These are phyloP conservation scores for Leccinum disarticulatum DNA, from an alignment of 768 basidiomycete genomes.

Conservation along the genomic window DNA sequence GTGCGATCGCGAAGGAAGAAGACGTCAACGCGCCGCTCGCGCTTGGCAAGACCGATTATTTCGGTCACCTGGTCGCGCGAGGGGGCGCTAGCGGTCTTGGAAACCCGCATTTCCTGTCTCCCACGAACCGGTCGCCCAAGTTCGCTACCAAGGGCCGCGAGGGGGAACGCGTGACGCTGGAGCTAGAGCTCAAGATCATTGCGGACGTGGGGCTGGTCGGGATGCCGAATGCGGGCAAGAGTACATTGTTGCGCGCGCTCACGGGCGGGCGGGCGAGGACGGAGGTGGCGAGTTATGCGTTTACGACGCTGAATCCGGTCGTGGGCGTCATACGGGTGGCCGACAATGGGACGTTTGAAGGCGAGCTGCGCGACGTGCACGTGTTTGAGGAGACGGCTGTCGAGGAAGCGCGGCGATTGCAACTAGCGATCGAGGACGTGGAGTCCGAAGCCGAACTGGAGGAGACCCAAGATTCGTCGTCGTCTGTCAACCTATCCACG, in stretches of 20 bases:
- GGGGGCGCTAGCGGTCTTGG: constrained; percentile 86
- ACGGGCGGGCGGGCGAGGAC: constrained; percentile 83
- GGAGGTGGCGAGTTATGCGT: constrained; percentile 87
- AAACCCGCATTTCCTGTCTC: constrained; percentile 80
- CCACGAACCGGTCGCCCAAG: constrained; percentile 76
- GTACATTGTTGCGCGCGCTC: constrained; percentile 85
- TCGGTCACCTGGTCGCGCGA: constrained; percentile 66
- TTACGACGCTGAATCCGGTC: constrained; percentile 94
- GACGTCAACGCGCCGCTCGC: constrained; percentile 58
- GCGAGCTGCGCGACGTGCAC: constrained; percentile 45
- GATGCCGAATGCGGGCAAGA: constrained; percentile 93
- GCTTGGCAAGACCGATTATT: constrained; percentile 46
- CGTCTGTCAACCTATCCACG: constrained; percentile 10
- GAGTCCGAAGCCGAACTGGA: constrained; percentile 28
- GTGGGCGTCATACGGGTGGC: constrained; percentile 86
- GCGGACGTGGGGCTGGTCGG: constrained; percentile 97
- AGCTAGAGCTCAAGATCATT: constrained; percentile 88
- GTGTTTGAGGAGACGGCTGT: constrained; percentile 68
- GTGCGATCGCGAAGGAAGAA: constrained; percentile 19
- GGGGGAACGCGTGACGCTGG: constrained; percentile 74
- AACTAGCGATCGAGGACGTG: constrained; percentile 34
- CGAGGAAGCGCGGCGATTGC: constrained; percentile 45
- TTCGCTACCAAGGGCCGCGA: constrained; percentile 77
- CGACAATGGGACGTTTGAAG: constrained; percentile 75
- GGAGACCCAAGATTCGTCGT: not conserved